A percentile compares a stretch with the other conserved stretches of the same genome.
These are phyloP conservation scores for Erigeron philadelphicus DNA, from an alignment of 140 eudicot genomes.

Conservation along the genomic window DNA sequence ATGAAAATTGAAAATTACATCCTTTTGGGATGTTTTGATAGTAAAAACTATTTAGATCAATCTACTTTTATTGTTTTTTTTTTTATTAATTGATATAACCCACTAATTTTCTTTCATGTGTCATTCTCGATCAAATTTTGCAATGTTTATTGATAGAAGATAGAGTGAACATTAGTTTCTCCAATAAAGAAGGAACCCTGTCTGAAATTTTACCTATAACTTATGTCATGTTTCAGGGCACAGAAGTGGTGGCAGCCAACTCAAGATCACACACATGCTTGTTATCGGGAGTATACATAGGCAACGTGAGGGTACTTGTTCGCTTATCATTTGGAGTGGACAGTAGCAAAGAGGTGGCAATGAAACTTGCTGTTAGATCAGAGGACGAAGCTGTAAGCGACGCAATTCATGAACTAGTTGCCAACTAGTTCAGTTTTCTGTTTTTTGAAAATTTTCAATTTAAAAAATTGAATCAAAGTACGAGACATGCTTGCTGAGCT, in stretches of 20 bases:
- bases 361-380: conserved; percentile 85
- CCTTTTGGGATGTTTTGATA: too few relatives aligned
- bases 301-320: conserved; percentile 76
- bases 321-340: conserved; percentile 72
- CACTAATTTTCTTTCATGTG: too few relatives aligned
- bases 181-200: too few relatives aligned
- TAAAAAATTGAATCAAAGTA: neutral
- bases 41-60: too few relatives aligned
- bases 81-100: too few relatives aligned
- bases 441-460: neutral
- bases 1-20: too few relatives aligned
- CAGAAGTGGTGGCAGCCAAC: conserved; percentile 65
- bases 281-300: conserved; percentile 71
- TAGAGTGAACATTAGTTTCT: neutral
- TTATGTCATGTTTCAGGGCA: conserved; percentile 47
- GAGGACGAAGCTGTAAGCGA: conserved; percentile 73
- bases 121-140: neutral
- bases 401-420: conserved; percentile 84
- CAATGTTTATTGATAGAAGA: neutral
- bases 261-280: conserved; percentile 88
- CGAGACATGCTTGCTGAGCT: conserved; percentile 6
- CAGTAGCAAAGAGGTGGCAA: conserved; percentile 69
- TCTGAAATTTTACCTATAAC: neutral
- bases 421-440: conserved; percentile 23
- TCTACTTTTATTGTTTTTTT: too few relatives aligned